Base-by-base conservation (phyloP, 768 basidiomycete genomes). In the Boletus patriciae region DNA sequence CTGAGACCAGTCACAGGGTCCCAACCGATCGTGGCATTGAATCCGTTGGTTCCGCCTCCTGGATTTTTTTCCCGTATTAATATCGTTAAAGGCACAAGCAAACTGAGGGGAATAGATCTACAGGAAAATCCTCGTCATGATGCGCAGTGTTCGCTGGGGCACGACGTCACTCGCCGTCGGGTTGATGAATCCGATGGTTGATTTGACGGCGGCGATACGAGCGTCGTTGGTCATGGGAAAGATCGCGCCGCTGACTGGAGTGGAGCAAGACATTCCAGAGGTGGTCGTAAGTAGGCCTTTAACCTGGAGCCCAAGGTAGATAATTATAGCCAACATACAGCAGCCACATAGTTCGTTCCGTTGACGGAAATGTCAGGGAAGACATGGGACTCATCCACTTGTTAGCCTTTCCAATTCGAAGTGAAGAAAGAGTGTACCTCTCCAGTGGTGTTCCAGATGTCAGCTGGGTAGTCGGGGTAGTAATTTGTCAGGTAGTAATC, bases 41-140 rank as follows among this genome's bases (percentile, higher is more conserved):
- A 80, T 2, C 78, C 77, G 2, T 44, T 6, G 15, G 75, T 76
- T 16, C 75, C 74, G 53, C 80, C 80, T 3, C 80, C 78, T 4
- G 68, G 73, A 54, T 80, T 82, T n/a, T n/a, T n/a, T n/a, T 2
- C 82, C 82, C 6, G 62, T 60, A 1, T 73, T 78, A 48, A 83
- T 80, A 52, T 83, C 81, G 52, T 81, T 71, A 60, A 59, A 59
- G 13, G 50, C 41, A 0, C 6, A 4, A 23, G 45, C n/a, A 47
- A 59, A 59, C 23, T 48, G 29, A 11, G 50, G 0, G 7, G 57
- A 60, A 11, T 59, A 59, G 10, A 59, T 59, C 58, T 59, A 11
- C 31, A 11, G 11, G 29, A 29, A 29, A 29, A 29, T 9, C 1
- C 9, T 29, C 29, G 8, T 10, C 29, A 10, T 29, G 29, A 29